These are phyloP conservation scores for Omphalotus olearius DNA, from an alignment of 1,284 basidiomycete genomes.

Conservation along the genomic window DNA sequence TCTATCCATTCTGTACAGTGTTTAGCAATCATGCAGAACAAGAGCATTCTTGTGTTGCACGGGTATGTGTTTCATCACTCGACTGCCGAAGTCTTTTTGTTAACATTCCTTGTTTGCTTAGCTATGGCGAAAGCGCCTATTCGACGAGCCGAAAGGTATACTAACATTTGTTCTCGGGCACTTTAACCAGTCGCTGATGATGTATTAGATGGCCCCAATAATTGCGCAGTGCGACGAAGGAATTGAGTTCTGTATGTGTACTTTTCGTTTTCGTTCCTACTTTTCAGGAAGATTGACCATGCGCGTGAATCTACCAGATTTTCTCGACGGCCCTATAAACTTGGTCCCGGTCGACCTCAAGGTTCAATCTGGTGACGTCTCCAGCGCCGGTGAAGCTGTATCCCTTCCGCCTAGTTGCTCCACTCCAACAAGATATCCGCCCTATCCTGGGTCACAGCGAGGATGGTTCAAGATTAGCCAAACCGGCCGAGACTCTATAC, in stretches of 20 bases:
- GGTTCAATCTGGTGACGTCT: background rate
- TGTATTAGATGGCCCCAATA: constrained; percentile 8
- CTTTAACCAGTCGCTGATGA: background rate
- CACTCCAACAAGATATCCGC: constrained; percentile 7
- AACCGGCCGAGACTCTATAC: constrained; percentile 9
- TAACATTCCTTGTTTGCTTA: background rate
- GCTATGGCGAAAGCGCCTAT: constrained; percentile 14
- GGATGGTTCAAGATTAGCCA: constrained; percentile 14
- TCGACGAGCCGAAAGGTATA: constrained; percentile 10
- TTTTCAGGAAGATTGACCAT: background rate
- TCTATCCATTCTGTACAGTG: background rate
- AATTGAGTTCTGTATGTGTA: constrained; percentile 11
- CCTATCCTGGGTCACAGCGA: background rate
- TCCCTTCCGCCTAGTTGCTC: constrained; percentile 2
- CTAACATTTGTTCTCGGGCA: background rate
- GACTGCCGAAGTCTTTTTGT: background rate
- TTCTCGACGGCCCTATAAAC: constrained; percentile 9
- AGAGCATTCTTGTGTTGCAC: constrained; percentile 13
- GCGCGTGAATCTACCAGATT: background rate
- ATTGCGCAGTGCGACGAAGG: constrained; percentile 9
- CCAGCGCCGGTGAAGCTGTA: background rate
- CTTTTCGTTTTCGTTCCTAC: background rate
- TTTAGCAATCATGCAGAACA: background rate
- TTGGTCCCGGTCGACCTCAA: constrained; percentile 7
- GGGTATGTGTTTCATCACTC: constrained; percentile 1